phyloP scores from a whole-genome alignment of 208 protist species.

The Leishmania tropica region DNA sequence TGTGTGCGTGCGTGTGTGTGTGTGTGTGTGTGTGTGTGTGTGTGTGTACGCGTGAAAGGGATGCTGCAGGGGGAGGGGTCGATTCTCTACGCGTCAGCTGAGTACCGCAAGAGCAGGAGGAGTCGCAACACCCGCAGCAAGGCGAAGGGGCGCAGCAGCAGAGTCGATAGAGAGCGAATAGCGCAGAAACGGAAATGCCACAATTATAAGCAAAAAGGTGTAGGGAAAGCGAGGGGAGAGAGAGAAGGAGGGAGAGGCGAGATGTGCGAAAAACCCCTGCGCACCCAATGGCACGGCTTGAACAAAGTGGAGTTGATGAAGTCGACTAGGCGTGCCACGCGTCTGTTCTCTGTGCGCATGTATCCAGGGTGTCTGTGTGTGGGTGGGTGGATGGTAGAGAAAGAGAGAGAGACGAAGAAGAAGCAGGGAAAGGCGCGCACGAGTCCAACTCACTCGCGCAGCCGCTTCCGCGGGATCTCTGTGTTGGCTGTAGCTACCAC shows the following conservation, averaged over 20 bases:
- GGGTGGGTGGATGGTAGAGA: background rate
- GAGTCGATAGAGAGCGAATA: background rate
- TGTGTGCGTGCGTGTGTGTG: background rate
- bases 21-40: background rate
- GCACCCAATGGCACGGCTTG: background rate
- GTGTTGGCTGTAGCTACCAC: background rate
- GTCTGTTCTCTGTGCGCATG: background rate
- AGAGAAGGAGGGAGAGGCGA: background rate
- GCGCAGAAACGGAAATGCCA: no score
- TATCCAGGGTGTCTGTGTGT: background rate
- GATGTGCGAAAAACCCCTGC: background rate
- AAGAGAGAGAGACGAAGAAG: background rate
- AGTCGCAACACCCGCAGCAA: background rate
- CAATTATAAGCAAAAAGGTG: background rate
- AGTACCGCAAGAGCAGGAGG: background rate
- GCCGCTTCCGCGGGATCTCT: background rate
- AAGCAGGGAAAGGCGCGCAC: background rate
- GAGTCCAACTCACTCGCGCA: background rate
- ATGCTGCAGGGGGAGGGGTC: background rate
- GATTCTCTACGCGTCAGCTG: background rate
- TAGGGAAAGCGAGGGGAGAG: background rate
- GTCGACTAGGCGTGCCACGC: background rate
- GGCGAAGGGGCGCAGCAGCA: background rate
- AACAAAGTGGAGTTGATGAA: background rate
- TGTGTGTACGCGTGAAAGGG: background rate